phyloP scores from a whole-genome alignment of 2,329 filamentous ascomycete genomes.

The Trichophyton schoenleinii region DNA sequence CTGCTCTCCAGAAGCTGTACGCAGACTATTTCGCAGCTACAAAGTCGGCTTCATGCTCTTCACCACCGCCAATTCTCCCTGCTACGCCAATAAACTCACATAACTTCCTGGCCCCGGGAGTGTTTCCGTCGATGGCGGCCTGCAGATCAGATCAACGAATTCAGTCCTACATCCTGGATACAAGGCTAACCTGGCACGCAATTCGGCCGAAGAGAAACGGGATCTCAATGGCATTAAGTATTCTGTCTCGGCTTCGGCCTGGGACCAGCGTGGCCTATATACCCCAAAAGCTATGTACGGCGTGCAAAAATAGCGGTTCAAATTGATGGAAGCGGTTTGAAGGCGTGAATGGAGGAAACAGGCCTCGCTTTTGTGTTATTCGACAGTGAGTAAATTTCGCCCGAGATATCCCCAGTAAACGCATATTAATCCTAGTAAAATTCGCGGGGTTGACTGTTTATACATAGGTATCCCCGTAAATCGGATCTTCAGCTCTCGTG shows the following conservation, averaged over 20 bases:
- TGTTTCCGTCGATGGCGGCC: neutral
- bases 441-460: neutral
- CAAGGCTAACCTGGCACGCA: neutral
- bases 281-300: neutral
- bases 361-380: neutral
- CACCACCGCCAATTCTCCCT: neutral
- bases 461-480: neutral
- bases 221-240: slow-evolving; percentile 29
- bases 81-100: neutral
- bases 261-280: slow-evolving; percentile 25
- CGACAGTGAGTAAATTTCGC: neutral
- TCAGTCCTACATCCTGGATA: neutral
- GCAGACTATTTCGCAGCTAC: neutral
- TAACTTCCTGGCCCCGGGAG: neutral
- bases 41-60: neutral
- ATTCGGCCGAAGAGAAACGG: slow-evolving; percentile 29
- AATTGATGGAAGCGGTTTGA: neutral
- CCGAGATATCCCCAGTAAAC: neutral
- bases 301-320: neutral
- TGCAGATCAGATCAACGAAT: neutral
- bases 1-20: neutral
- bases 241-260: slow-evolving; percentile 34
- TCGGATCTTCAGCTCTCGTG: neutral
- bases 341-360: neutral
- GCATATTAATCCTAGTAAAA: neutral